These are phyloP conservation scores for Allantophomopsis cytisporea DNA, from an alignment of 2,329 filamentous ascomycete genomes.

Conservation along the genomic window DNA sequence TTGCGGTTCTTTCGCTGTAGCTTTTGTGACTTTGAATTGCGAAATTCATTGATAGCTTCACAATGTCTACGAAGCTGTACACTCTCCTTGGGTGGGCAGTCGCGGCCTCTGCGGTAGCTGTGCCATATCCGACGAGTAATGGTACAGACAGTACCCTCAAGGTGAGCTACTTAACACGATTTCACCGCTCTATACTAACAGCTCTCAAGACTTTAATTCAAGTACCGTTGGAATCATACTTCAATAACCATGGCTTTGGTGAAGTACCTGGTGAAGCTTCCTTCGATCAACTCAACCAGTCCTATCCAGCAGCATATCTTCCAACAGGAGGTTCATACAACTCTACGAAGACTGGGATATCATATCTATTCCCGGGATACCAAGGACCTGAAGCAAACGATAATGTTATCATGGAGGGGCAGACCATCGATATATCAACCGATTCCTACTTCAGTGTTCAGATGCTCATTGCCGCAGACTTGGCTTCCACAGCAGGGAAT, in stretches of 20 bases:
- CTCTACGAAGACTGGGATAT: slow-evolving; percentile 23
- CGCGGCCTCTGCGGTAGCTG: too few relatives aligned
- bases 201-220: slow-evolving; percentile 2
- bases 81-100: too few relatives aligned
- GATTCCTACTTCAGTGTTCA: slow-evolving; percentile 24
- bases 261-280: slow-evolving; percentile 27
- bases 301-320: slow-evolving; percentile 22
- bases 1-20: too few relatives aligned
- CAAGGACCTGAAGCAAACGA: slow-evolving; percentile 15
- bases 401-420: slow-evolving; percentile 26
- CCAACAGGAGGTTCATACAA: slow-evolving; percentile 12
- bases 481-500: slow-evolving; percentile 19
- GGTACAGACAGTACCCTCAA: too few relatives aligned
- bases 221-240: slow-evolving; percentile 18
- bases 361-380: slow-evolving; percentile 26
- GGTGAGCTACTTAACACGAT: too few relatives aligned
- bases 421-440: slow-evolving; percentile 18
- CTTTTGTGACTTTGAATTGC: too few relatives aligned
- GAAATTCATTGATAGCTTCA: too few relatives aligned
- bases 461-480: slow-evolving; percentile 25
- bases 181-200: too few relatives aligned
- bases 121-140: too few relatives aligned
- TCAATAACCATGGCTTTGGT: slow-evolving; percentile 34
- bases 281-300: slow-evolving; percentile 27
- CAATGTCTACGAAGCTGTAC: too few relatives aligned